Conservation (phyloP, 1,139 yeast genomes). For the Suhomyces guaymorum region DNA sequence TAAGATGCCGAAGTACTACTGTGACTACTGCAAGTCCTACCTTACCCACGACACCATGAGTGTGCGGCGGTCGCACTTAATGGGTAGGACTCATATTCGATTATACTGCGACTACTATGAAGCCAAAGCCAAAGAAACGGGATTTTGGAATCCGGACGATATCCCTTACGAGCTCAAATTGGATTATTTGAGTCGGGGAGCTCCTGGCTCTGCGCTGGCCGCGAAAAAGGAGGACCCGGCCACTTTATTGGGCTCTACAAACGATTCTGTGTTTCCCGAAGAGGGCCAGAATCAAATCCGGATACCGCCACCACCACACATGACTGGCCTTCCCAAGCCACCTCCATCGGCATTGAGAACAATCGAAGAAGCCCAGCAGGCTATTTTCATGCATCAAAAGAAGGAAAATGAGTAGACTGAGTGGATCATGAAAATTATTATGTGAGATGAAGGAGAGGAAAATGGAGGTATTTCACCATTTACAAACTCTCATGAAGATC, state of each 20-base stretch:
- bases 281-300: conserved; percentile 16
- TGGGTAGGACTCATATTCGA: conserved; percentile 77
- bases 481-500: no score
- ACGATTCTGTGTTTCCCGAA: conserved; percentile 14
- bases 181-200: conserved; percentile 40
- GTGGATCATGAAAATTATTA: not conserved
- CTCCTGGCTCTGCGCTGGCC: conserved; percentile 39
- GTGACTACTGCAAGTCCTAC: conserved; percentile 85
- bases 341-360: conserved; percentile 33
- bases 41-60: conserved; percentile 87
- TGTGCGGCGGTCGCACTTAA: conserved; percentile 79
- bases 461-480: no score
- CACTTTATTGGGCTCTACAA: conserved; percentile 5
- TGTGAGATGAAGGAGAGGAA: no score
- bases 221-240: conserved; percentile 1
- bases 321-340: conserved; percentile 42
- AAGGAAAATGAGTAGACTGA: conserved; percentile 6
- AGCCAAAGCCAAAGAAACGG: conserved; percentile 50
- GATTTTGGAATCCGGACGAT: conserved; percentile 44
- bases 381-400: conserved; percentile 10
- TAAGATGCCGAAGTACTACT: conserved; percentile 64
- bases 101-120: conserved; percentile 79
- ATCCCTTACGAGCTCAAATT: conserved; percentile 43
- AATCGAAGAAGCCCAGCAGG: conserved; percentile 15
- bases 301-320: conserved; percentile 46